Conservation (phyloP, 2,329 filamentous ascomycete genomes). For the Albifimbria verrucaria region DNA sequence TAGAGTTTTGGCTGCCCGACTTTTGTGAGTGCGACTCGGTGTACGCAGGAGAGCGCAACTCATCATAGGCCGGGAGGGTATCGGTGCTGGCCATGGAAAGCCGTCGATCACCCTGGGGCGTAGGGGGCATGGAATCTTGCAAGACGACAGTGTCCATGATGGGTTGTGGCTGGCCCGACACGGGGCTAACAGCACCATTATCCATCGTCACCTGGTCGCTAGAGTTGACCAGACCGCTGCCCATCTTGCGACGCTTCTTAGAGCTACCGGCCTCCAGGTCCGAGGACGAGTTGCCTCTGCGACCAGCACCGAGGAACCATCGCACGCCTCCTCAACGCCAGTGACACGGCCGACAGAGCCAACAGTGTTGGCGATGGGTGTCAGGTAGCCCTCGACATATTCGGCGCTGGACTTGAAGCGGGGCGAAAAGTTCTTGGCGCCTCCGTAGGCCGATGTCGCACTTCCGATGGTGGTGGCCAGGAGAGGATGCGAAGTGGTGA, state of each 20-base stretch:
- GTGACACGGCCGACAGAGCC: constrained; percentile 80
- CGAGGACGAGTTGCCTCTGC: constrained; percentile 44
- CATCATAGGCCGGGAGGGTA: constrained; percentile 79
- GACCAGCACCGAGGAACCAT: constrained; percentile 69
- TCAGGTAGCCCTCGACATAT: constrained; percentile 84
- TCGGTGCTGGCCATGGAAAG: constrained; percentile 69
- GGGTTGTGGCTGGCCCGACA: neutral
- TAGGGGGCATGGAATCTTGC: constrained; percentile 24
- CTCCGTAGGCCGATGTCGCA: constrained; percentile 80
- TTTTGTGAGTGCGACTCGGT: constrained; percentile 36
- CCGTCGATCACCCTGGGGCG: constrained; percentile 41
- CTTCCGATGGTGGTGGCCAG: constrained; percentile 81
- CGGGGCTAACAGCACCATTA: neutral
- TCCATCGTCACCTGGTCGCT: neutral
- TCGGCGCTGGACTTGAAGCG: constrained; percentile 86
- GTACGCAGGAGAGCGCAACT: constrained; percentile 71
- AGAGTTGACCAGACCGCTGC: constrained; percentile 31
- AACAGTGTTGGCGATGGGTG: constrained; percentile 82
- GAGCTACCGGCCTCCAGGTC: constrained; percentile 47
- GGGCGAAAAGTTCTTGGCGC: constrained; percentile 86
- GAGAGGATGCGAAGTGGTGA: constrained; percentile 85
- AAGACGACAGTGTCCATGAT: neutral
- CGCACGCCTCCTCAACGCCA: constrained; percentile 82
- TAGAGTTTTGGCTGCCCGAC: constrained; percentile 24
- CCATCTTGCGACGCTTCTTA: constrained; percentile 59